Evolutionary conservation across 2,329 filamentous ascomycete species (phyloP), one percentile per base, ranked within the genome.

Genomic region (Orbilia oligospora): DNA sequence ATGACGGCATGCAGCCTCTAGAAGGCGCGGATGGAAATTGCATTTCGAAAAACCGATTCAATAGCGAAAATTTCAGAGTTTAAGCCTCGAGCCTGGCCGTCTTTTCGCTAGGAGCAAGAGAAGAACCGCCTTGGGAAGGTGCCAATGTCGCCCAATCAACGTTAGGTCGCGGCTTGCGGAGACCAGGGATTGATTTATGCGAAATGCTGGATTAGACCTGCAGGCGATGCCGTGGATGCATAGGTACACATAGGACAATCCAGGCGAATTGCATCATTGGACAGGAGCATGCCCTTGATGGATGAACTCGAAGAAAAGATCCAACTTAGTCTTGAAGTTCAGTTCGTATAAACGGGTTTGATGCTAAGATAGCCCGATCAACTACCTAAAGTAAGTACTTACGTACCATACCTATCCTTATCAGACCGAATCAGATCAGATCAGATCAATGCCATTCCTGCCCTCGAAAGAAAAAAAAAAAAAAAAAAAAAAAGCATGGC

Each of bases 181-280:
- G 30, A 33, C 49, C 66, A 65, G 72, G 64, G 72, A 51, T 65
- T 18, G 20, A 44, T 68, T 27, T 18, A 44, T 55, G 55, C 68
- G 53, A 46, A 38, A 30, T 65, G 55, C 53, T 69, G 22, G 71
- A 51, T 33, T 33, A 55, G 38, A 27, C 64, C 71, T 76, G 72
- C 72, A 76, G 72, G 66, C 56, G 56, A 70, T 44, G 65, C 63
- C 64, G 70, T 61, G 22, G 71, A 36, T 69, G 64, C 71, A 76
- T 63, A n/a, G n/a, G n/a, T n/a, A 30, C 27, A 30, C 27, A 44
- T 16, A 46, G 66, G 64, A 55, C 63, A 33, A 48, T 36, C 53
- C 51, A 38, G 36, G 55, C 55, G 65, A 69, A 69, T 76, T 69
- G 71, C 65, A 76, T 76, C 65, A 76, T 70, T 51, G 55, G 33